Base-by-base conservation (phyloP, 2,329 filamentous ascomycete genomes). In the Neonectria faginata region DNA sequence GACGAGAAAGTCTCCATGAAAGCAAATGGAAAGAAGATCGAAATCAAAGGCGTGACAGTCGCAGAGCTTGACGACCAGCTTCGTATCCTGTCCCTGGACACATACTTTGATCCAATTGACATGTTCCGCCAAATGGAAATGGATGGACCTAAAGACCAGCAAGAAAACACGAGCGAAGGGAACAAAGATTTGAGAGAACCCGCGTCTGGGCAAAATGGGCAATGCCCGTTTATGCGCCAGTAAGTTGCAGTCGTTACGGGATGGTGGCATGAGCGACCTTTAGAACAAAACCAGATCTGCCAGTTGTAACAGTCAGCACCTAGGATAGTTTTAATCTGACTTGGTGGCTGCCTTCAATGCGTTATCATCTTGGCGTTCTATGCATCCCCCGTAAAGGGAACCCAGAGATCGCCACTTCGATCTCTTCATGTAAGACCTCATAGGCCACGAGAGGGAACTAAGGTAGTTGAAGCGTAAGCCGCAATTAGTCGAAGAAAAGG, bases 91-190 rank as follows among this genome's bases (percentile, higher is more conserved):
- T 80, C 79, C 18, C 80, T 91, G 3, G 86, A 90, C 65, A 88
- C 88, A 0, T 91, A 87, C 84, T 90, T 89, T 68, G 89, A 91
- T 70, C 87, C 89, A 0, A 78, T 89, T 73, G 84, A 88, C 44
- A 89, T 91, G 88, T 91, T 91, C 73, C 80, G 87, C 5, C 88
- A 91, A 78, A 90, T 91, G 57, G 61, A 58, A n/a, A 16, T 16
- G 7, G 36, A 39, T 3, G 36, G 5, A 29, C 9, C 8, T 29
- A 29, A 10, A 29, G 9, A 9, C 29, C 29, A 29, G 1, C 29
- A 10, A 3, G 2, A 6, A n/a, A 39, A 6, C 14, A 8, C 29
- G 14, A n/a, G 6, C 5, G 36, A n/a, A 39, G 14, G 14, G 14
- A 39, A 8, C 14, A 39, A n/a, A 3, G 14, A 16, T 16, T 39